Percentiles rank a stretch among this genome's conserved stretches.
These are phyloP conservation scores for Myxozyma monticola DNA, from an alignment of 805 yeast genomes.

Conservation along the genomic window DNA sequence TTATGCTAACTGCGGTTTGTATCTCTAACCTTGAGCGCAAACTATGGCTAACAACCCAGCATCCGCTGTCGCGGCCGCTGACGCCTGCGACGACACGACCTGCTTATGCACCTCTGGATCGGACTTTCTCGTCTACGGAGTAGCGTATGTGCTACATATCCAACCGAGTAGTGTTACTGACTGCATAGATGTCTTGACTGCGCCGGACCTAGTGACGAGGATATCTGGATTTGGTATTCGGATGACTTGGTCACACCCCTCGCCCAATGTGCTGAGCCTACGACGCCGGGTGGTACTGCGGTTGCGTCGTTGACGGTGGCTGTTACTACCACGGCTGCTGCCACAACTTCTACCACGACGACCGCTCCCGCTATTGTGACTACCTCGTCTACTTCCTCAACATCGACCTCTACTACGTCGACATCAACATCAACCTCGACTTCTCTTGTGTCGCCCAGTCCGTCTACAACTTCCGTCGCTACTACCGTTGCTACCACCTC, in stretches of 20 bases:
- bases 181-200: constrained; percentile 9
- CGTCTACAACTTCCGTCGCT: background rate
- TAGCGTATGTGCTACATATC: background rate
- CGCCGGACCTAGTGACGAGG: constrained; percentile 7
- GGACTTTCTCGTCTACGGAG: constrained; percentile 2
- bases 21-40: background rate
- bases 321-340: background rate
- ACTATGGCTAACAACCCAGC: background rate
- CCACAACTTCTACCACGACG: background rate
- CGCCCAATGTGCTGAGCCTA: constrained; percentile 6
- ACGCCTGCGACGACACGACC: constrained; percentile 3
- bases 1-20: constrained; percentile 7
- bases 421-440: background rate
- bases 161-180: background rate
- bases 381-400: background rate
- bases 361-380: background rate
- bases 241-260: constrained; percentile 1
- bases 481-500: no score
- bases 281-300: background rate
- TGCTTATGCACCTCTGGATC: constrained; percentile 10
- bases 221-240: constrained; percentile 10
- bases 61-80: constrained; percentile 7
- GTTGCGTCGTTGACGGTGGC: background rate
- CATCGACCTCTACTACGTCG: background rate
- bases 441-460: background rate